Base-by-base conservation (phyloP, 2,329 filamentous ascomycete species). In the Ophiostoma sp. region DNA sequence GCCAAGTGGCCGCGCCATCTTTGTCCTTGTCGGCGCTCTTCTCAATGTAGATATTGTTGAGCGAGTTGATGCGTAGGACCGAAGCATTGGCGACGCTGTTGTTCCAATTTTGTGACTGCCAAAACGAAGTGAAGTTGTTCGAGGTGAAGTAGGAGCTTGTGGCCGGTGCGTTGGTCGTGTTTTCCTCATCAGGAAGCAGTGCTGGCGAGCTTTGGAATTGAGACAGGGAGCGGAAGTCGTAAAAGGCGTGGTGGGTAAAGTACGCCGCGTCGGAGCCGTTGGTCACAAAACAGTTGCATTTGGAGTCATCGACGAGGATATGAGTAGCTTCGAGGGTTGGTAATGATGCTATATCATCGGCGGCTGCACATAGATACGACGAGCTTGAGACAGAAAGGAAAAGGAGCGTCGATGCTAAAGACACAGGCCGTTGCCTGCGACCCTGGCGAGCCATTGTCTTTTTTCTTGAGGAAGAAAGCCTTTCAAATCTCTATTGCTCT, bases 11-110 rank as follows among this genome's bases (percentile, higher is more conserved):
- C 3, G 83, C 81, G 31, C 31, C n/a, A 78, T 75, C 0, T 79
- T 72, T 28, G 79, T 78, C 22, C 22, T 28, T 55, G 70, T 84
- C 83, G 3, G 70, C 71, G 75, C 83, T 84, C 50, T 79, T 75
- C 75, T 87, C 81, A 71, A 87, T 83, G 79, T 85, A 87, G 59
- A 81, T 75, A 63, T 82, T 82, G 73, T 81, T 82, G 33, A 77
- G 77, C 25, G 79, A 80, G 74, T 82, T 79, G 66, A 81, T 76
- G 73, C 80, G 78, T 68, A 80, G 72, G 11, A 79, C 72, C 1
- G 78, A 75, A 4, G 70, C 22, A 33, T 61, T 73, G 25, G 45
- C 22, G 6, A 22, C n/a, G 45, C 28, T 63, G 52, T 75, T 75
- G 69, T 76, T 76, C 75, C 75, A 76, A 11, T 57, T 74, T 61